phyloP scores from a whole-genome alignment of 768 basidiomycete genomes.

The Phlebiopsis flavidoalba region DNA sequence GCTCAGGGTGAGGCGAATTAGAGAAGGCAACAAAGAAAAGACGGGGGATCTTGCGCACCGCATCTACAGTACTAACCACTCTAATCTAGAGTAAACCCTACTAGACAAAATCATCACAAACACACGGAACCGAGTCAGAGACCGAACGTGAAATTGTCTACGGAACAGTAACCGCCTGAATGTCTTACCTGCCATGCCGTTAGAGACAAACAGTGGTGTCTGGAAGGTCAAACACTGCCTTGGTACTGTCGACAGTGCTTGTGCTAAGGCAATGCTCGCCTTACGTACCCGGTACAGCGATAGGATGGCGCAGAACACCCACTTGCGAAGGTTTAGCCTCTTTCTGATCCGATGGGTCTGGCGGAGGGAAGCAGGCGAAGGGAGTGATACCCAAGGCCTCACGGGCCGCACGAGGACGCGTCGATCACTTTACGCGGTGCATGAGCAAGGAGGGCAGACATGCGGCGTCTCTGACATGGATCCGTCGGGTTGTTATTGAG shows the following conservation, averaged over 20 bases:
- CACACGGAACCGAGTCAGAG: neutral
- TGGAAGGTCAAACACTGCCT: constrained; percentile 5
- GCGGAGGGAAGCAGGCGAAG: constrained; percentile 19
- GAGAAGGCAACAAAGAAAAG: neutral
- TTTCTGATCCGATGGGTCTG: neutral
- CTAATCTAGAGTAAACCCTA: neutral
- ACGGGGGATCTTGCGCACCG: neutral
- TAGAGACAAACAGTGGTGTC: constrained; percentile 6
- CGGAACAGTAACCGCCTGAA: neutral
- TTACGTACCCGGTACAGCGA: neutral
- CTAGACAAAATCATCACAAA: neutral
- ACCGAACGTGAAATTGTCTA: neutral
- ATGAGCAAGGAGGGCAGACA: constrained; percentile 21
- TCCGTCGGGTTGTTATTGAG: constrained; percentile 26
- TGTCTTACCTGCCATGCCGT: neutral
- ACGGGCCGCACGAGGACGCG: constrained; percentile 15
- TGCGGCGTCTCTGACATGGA: constrained; percentile 23
- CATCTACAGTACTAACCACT: neutral
- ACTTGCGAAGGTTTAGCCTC: neutral
- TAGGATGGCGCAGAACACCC: neutral
- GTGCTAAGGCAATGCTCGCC: neutral
- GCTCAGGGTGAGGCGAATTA: neutral
- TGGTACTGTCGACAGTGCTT: neutral
- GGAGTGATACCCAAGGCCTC: constrained; percentile 27
- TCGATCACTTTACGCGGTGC: constrained; percentile 23